A percentile compares a stretch with the other conserved stretches of the same genome.
These are phyloP conservation scores for Oenanthe javanica DNA, from an alignment of 140 eudicot species.

Conservation along the genomic window DNA sequence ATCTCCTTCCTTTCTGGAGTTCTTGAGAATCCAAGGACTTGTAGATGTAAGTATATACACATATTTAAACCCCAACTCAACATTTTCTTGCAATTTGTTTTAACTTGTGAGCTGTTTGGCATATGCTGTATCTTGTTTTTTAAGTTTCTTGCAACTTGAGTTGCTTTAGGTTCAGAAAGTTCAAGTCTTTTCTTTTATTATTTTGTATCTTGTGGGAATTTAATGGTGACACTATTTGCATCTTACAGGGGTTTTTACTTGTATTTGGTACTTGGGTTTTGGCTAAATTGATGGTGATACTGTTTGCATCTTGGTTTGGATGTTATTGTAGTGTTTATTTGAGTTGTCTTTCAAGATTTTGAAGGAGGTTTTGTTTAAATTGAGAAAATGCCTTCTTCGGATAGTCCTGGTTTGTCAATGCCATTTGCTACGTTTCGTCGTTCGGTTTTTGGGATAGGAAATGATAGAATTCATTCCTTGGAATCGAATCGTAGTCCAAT, in stretches of 20 bases:
- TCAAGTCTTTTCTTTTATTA: neutral
- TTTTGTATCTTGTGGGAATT: neutral
- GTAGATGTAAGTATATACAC: neutral
- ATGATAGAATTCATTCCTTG: constrained; percentile 50
- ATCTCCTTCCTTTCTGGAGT: neutral
- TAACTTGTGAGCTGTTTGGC: neutral
- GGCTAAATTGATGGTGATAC: neutral
- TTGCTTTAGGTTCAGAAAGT: constrained; percentile 9
- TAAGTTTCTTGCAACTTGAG: neutral
- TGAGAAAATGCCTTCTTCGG: constrained; percentile 48
- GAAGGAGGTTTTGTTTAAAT: neutral
- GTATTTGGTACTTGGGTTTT: neutral
- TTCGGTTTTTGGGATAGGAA: constrained; percentile 40
- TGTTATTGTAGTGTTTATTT: neutral
- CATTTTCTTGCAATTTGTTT: neutral
- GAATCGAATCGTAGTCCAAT: constrained; percentile 30
- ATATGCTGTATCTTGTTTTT: neutral
- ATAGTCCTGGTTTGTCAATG: constrained; percentile 28
- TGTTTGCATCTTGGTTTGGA: neutral
- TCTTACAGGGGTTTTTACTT: neutral
- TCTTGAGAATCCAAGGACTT: neutral
- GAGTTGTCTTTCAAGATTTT: neutral
- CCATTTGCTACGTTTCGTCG: constrained; percentile 65
- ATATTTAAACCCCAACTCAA: neutral
- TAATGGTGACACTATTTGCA: neutral